Percentiles rank a stretch among this genome's conserved stretches.
phyloP scores from a whole-genome alignment of 1,284 basidiomycete species.

The Fistulinella staudtii region DNA sequence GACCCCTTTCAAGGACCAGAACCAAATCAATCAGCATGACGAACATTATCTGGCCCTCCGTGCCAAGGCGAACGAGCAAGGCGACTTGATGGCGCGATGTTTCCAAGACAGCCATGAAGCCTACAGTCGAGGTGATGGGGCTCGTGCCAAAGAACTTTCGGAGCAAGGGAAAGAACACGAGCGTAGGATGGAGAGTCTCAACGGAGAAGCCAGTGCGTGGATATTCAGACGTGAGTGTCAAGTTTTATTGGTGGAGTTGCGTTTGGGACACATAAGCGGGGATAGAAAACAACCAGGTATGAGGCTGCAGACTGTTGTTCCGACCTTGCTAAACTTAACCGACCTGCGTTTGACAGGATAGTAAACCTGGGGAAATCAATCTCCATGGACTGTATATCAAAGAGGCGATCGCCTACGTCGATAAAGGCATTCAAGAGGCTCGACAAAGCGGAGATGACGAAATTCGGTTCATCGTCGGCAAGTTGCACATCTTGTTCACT shows the following conservation, averaged over 20 bases:
- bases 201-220: conserved; percentile 85
- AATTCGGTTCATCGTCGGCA: conserved; percentile 85
- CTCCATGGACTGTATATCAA: conserved; percentile 92
- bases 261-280: background rate
- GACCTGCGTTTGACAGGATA: conserved; percentile 44
- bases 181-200: conserved; percentile 74
- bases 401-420: conserved; percentile 77
- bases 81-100: conserved; percentile 66
- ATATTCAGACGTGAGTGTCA: conserved; percentile 71
- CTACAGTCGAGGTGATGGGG: conserved; percentile 71
- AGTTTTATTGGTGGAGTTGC: background rate
- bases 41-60: conserved; percentile 67
- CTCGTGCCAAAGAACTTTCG: conserved; percentile 78
- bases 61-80: conserved; percentile 68
- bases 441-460: conserved; percentile 63
- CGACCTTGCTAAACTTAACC: background rate
- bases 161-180: conserved; percentile 83
- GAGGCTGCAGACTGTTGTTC: background rate
- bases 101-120: conserved; percentile 69
- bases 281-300: conserved; percentile 79
- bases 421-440: conserved; percentile 66
- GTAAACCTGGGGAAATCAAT: conserved; percentile 74
- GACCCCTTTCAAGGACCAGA: conserved; percentile 45
- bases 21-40: conserved; percentile 67
- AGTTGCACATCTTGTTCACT: conserved; percentile 26